A percentile compares a stretch with the other conserved stretches of the same genome.
phyloP scores from a whole-genome alignment of 202 grass and related monocot species.

The Setaria italica region DNA sequence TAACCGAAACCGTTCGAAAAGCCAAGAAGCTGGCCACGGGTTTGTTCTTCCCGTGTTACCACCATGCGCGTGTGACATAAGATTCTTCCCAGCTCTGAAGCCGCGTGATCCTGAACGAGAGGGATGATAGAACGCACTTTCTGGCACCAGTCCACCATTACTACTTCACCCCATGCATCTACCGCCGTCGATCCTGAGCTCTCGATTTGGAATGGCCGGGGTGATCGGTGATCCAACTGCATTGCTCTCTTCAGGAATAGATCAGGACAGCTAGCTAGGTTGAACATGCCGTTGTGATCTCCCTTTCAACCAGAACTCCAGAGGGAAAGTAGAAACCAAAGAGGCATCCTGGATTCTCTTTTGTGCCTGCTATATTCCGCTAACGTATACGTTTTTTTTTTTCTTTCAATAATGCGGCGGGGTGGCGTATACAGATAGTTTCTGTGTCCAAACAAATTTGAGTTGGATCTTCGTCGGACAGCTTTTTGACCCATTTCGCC shows the following conservation, averaged over 20 bases:
- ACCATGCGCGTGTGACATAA: background rate
- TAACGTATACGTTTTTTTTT: background rate
- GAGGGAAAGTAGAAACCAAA: background rate
- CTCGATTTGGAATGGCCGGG: background rate
- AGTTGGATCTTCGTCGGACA: background rate
- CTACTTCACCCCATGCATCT: background rate
- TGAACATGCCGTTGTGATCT: background rate
- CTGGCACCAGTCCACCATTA: background rate
- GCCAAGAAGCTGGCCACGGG: background rate
- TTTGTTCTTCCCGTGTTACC: background rate
- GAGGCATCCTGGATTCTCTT: background rate
- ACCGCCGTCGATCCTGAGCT: background rate
- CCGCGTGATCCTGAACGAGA: background rate
- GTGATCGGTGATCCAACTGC: background rate
- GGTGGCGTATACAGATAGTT: background rate
- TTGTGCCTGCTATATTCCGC: background rate
- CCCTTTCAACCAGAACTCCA: background rate
- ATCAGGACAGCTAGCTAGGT: background rate
- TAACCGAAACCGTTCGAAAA: conserved; percentile 19
- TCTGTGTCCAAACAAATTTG: background rate
- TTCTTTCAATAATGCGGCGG: background rate
- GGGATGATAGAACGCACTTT: background rate
- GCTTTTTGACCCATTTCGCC: background rate
- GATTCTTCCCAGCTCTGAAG: background rate
- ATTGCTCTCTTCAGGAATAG: background rate